phyloP scores from a whole-genome alignment of 352 stramenopile genomes.

The Phytophthora palmivora region DNA sequence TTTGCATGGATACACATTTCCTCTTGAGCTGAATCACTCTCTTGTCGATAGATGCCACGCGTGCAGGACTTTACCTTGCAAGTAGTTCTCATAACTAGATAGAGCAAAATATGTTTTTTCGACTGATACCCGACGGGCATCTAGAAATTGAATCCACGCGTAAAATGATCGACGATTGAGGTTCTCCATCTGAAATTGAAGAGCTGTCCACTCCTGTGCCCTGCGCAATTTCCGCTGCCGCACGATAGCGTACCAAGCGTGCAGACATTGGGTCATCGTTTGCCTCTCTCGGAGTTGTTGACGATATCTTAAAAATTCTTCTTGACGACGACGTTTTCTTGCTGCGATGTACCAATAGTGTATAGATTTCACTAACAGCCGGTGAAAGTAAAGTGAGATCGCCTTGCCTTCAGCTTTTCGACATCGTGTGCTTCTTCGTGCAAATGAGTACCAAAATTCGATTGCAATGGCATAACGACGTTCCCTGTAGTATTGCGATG shows the following conservation, averaged over 20 bases:
- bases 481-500: conserved; percentile 26
- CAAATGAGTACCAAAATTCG: conserved; percentile 18
- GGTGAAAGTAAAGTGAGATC: conserved; percentile 39
- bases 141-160: conserved; percentile 20
- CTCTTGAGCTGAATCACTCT: neutral
- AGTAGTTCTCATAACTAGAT: conserved; percentile 6
- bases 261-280: conserved; percentile 8
- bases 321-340: conserved; percentile 20
- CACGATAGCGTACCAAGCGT: conserved; percentile 14
- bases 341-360: conserved; percentile 38
- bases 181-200: conserved; percentile 15
- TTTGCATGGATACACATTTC: neutral
- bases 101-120: conserved; percentile 14
- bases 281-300: conserved; percentile 14
- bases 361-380: conserved; percentile 27
- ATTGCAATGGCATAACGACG: conserved; percentile 27
- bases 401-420: conserved; percentile 27
- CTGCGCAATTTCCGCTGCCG: conserved; percentile 1
- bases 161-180: conserved; percentile 21
- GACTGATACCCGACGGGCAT: neutral
- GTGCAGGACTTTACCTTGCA: conserved; percentile 15
- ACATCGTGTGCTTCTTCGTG: neutral
- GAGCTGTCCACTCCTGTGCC: conserved; percentile 12
- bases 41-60: conserved; percentile 9
- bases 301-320: conserved; percentile 19